phyloP scores from a whole-genome alignment of 2,329 filamentous ascomycete species.

The Colletotrichum orbiculare region DNA sequence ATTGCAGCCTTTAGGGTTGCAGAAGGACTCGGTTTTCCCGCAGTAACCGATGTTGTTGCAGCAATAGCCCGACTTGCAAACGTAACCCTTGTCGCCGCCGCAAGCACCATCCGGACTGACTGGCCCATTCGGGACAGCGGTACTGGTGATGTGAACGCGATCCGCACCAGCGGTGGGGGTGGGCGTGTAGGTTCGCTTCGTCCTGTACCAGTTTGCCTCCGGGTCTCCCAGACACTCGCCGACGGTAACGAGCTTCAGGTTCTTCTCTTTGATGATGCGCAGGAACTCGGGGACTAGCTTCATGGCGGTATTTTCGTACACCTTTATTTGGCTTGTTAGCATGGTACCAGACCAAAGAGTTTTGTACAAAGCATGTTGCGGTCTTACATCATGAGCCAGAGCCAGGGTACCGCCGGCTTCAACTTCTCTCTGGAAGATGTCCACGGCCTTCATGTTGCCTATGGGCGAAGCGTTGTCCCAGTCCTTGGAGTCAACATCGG shows the following conservation, averaged over 20 bases:
- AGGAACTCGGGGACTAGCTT: constrained; percentile 37
- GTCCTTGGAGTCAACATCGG: constrained; percentile 45
- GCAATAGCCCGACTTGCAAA: constrained; percentile 35
- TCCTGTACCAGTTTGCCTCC: constrained; percentile 57
- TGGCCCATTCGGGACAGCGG: constrained; percentile 34
- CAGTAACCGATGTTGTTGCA: constrained; percentile 39
- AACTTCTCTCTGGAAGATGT: constrained; percentile 48
- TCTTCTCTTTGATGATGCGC: constrained; percentile 39
- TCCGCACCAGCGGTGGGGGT: constrained; percentile 30
- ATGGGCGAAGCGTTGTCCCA: constrained; percentile 37
- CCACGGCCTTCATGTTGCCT: constrained; percentile 46
- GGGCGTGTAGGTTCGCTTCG: constrained; percentile 35
- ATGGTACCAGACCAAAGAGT: constrained; percentile 52
- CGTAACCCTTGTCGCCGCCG: constrained; percentile 34
- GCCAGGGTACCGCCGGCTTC: constrained; percentile 45
- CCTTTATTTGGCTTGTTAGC: constrained; percentile 35
- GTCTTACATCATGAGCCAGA: constrained; percentile 55
- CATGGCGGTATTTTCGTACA: constrained; percentile 37
- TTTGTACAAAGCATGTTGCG: constrained; percentile 47
- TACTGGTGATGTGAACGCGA: constrained; percentile 34
- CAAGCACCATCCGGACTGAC: constrained; percentile 33
- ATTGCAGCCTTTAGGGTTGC: constrained; percentile 35
- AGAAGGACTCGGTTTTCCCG: constrained; percentile 36
- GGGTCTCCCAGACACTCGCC: constrained; percentile 60
- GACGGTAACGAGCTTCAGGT: constrained; percentile 53